Conservation (phyloP, 768 basidiomycete species). For the Suillus luteus region DNA sequence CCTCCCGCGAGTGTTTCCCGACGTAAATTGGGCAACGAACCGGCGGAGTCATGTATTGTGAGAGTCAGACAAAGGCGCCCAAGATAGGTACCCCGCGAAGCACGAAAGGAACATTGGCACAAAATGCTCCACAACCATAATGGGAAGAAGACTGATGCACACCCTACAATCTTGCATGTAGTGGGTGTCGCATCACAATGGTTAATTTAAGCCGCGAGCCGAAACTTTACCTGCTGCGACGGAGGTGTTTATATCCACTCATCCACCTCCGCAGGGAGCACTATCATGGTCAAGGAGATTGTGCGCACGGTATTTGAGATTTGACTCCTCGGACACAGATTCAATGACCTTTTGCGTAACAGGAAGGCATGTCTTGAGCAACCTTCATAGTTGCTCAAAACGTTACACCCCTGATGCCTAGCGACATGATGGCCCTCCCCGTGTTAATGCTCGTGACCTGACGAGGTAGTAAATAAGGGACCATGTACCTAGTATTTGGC, state of each 20-base stretch:
- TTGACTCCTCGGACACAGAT: not conserved
- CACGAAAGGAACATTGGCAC: not conserved
- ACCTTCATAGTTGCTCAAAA: not conserved
- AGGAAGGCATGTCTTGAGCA: not conserved
- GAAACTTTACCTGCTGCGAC: not conserved
- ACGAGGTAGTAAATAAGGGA: not conserved
- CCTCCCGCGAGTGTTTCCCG: conserved; percentile 5
- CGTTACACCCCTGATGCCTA: not conserved
- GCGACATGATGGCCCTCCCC: not conserved
- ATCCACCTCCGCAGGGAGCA: not conserved
- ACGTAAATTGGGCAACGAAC: not conserved
- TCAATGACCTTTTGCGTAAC: not conserved
- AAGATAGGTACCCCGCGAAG: not conserved
- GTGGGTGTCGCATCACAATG: not conserved
- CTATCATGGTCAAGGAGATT: not conserved
- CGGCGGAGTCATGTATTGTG: not conserved
- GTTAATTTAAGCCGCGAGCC: not conserved
- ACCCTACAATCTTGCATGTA: not conserved
- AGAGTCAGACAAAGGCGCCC: not conserved
- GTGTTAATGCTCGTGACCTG: not conserved
- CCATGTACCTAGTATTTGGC: not conserved
- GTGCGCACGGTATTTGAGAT: not conserved
- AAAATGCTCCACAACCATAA: not conserved
- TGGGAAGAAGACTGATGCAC: not conserved
- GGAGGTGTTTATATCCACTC: conserved; percentile 2